Evolutionary conservation across 306 rosid genomes (phyloP), one percentile per base, ranked within the genome.

Genomic region (Sophora flavescens): DNA sequence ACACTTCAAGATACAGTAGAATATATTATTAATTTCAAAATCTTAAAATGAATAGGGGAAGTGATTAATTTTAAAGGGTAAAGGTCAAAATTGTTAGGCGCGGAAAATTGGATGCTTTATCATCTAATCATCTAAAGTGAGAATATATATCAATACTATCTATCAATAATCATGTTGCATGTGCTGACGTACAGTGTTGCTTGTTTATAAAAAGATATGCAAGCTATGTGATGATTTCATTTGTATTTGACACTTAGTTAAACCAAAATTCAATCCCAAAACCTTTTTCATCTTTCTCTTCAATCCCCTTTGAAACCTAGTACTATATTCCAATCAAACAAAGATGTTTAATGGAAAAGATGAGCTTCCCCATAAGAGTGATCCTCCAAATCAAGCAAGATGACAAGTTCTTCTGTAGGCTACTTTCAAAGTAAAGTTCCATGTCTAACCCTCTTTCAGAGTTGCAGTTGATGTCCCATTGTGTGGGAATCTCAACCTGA

Each of bases 341-440:
- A 74, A 72, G 42, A 89, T n/a, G n/a, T n/a, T n/a, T 87, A 63
- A 65, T 54, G 35, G 75, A 5, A 87, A 74, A 64, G 28, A 85
- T 6, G 87, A 90, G 47, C 65, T 66, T 80, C 78, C 82, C 47
- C 85, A 83, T 36, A 88, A 85, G 74, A 81, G 74, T 68, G 68
- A n/a, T 84, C 16, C 88, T 91, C 58, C 81, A 85, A 68, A 84
- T 86, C 11, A 83, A 89, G 83, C 84, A 88, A 62, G 87, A 88
- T 48, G 89, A 85, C 84, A 87, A 87, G 44, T 86, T 88, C 79
- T 88, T 86, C 88, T 76, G 90, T 16, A 86, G 88, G 83, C 81
- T 90, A 66, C 68, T 92, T 1, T 85, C 92, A 70, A 87, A 77
- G 81, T 96, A 94, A 74, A 89, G 80, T 78, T 91, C 98, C 17